A percentile compares a stretch with the other conserved stretches of the same genome.
Conservation (phyloP, 2,329 filamentous ascomycete genomes). For the Hymenoscyphus albidus region DNA sequence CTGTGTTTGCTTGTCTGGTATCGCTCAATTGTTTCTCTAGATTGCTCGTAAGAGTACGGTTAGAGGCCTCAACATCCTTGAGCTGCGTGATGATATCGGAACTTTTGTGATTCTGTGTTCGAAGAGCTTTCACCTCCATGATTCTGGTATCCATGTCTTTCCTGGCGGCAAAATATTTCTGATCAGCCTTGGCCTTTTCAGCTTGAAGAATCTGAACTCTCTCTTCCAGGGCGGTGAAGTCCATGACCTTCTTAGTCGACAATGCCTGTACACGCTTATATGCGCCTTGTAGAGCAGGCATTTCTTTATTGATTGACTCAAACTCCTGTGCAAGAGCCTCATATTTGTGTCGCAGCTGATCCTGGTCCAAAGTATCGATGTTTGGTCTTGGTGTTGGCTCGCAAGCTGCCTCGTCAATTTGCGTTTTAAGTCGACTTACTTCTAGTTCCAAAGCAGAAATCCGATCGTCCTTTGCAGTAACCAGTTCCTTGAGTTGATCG, state of each 20-base stretch:
- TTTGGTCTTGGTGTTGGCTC: slow-evolving; percentile 42
- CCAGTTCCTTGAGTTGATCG: slow-evolving; percentile 74
- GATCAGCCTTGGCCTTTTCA: slow-evolving; percentile 94
- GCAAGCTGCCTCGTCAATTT: slow-evolving; percentile 45
- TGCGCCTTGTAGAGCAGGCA: slow-evolving; percentile 84
- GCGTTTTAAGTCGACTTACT: slow-evolving; percentile 63
- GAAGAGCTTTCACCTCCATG: slow-evolving; percentile 72
- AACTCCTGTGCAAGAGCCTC: slow-evolving; percentile 75
- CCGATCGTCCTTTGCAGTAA: slow-evolving; percentile 72
- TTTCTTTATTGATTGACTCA: slow-evolving; percentile 77
- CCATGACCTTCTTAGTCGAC: slow-evolving; percentile 81
- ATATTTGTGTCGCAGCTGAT: slow-evolving; percentile 72
- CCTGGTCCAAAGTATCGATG: slow-evolving; percentile 57
- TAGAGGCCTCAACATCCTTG: slow-evolving; percentile 82
- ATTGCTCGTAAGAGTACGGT: slow-evolving; percentile 71
- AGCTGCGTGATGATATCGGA: slow-evolving; percentile 90
- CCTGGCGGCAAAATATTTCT: slow-evolving; percentile 95
- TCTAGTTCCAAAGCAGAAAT: slow-evolving; percentile 82
- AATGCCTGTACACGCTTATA: slow-evolving; percentile 85
- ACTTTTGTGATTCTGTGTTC: slow-evolving; percentile 81
- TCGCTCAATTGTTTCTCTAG: slow-evolving; percentile 89
- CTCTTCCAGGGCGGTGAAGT: slow-evolving; percentile 73
- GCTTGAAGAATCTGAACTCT: slow-evolving; percentile 69
- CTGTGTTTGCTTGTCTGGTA: slow-evolving; percentile 72
- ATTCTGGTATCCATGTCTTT: slow-evolving; percentile 87